Evolutionary conservation across 345 rosid genomes (phyloP).

Genomic region (Moricandia arvensis): DNA sequence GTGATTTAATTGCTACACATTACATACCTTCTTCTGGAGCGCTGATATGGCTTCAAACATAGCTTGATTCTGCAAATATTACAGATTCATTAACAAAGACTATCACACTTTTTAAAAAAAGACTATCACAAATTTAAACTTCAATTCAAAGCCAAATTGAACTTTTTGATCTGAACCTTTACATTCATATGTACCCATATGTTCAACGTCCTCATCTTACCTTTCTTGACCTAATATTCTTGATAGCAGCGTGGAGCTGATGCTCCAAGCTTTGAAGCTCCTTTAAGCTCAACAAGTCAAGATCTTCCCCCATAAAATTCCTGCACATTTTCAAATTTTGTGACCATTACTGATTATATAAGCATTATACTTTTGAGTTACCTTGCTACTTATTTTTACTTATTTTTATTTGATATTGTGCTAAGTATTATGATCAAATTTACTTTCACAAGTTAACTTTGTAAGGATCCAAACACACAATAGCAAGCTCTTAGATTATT

Average conservation of each 20-base stretch:
- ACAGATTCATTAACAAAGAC: background rate
- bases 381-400: background rate
- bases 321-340: conserved; percentile 37
- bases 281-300: conserved; percentile 63
- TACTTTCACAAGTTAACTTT: background rate
- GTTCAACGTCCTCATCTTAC: conserved; percentile 33
- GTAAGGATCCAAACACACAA: background rate
- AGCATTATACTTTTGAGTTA: background rate
- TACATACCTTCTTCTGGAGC: conserved; percentile 78
- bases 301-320: conserved; percentile 87
- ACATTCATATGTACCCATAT: background rate
- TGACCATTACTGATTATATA: background rate
- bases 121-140: background rate
- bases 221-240: conserved; percentile 68
- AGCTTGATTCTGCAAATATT: conserved; percentile 60
- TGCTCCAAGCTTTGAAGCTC: conserved; percentile 84
- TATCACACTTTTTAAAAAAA: conserved; percentile 6
- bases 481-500: background rate
- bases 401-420: background rate
- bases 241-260: conserved; percentile 70
- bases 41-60: conserved; percentile 77
- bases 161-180: background rate
- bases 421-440: background rate
- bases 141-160: background rate
- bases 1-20: background rate